phyloP scores from a whole-genome alignment of 2,329 filamentous ascomycete genomes.

The Bisporella sp. region DNA sequence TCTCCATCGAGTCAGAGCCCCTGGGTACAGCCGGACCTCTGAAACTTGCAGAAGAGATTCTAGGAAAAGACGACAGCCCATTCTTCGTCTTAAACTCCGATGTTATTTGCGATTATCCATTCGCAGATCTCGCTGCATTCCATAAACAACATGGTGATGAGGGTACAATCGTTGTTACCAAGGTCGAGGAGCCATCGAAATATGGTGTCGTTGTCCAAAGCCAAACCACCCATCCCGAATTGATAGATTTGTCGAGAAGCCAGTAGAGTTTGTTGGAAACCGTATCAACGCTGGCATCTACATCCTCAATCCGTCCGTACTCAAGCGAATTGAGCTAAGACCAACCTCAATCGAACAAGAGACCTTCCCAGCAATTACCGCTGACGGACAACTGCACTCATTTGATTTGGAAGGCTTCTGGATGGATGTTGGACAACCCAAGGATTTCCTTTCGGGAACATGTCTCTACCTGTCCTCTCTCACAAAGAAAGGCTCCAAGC shows the following conservation, averaged over 20 bases:
- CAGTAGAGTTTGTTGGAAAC: slow-evolving; percentile 96
- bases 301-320: slow-evolving; percentile 88
- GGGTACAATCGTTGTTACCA: slow-evolving; percentile 96
- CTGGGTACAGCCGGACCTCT: slow-evolving; percentile 91
- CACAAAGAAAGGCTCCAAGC: slow-evolving; percentile 81
- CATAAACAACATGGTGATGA: slow-evolving; percentile 91
- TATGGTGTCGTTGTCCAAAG: slow-evolving; percentile 98
- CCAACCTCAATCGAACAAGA: slow-evolving; percentile 98
- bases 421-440: slow-evolving; percentile 99
- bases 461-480: slow-evolving; percentile 94
- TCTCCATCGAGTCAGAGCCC: slow-evolving; percentile 93
- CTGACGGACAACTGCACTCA: slow-evolving; percentile 85
- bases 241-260: slow-evolving; percentile 99
- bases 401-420: slow-evolving; percentile 97
- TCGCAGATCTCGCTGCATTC: slow-evolving; percentile 82
- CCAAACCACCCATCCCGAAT: slow-evolving; percentile 84
- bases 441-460: slow-evolving; percentile 94
- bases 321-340: slow-evolving; percentile 87
- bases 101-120: slow-evolving; percentile 96
- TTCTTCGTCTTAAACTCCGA: slow-evolving; percentile 99
- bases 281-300: slow-evolving; percentile 98
- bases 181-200: slow-evolving; percentile 98
- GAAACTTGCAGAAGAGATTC: slow-evolving; percentile 87
- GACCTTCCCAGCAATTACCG: slow-evolving; percentile 91
- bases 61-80: slow-evolving; percentile 86